Evolutionary conservation across 169 alveolate species (phyloP), one percentile per base, ranked within the genome.

Genomic region (Pseudocohnilembus persalinus): DNA sequence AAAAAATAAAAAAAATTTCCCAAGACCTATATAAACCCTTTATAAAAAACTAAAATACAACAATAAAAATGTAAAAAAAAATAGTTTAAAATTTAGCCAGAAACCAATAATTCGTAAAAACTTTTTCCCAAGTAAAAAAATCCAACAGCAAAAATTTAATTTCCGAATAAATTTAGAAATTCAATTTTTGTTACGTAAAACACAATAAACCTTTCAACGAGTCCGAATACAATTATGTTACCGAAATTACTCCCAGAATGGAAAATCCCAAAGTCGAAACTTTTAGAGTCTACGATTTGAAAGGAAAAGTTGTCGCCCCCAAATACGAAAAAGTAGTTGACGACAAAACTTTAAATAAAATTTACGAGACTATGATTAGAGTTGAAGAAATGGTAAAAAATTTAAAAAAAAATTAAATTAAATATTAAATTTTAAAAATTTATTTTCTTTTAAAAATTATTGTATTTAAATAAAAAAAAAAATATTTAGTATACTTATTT

Each of bases 281-380:
- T 24, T 93, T 91, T 81, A 81, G 95, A 75, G 93, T 89, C 35
- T 87, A 91, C 27, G 95, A 93, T 83, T 93, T 89, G 78, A 90
- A 94, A 72, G 97, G 97, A 25, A 83, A 88, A 31, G 35, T 88
- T 25, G 73, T 92, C 63, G 92, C 92, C 32, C 89, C 90, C 29
- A 83, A 83, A 31, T 91, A 90, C 33, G 90, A 90, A 65, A 83
- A 84, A 27, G 81, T 94, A 29, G 89, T 88, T n/a, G 85, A 92
- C 63, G 92, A 90, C 27, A n/a, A n/a, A n/a, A 75, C 78, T 24
- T 81, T 94, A 64, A 77, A 83, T 33, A 83, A 89, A 77, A 94
- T 94, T 49, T 92, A 86, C 83, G 90, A 90, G 31, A 87, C 90
- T 0, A 94, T 94, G 97, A 88, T 94, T 27, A 77, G 85, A 73